Conservation (phyloP, 2,329 filamentous ascomycete genomes). For the Aspergillus costaricaensis region DNA sequence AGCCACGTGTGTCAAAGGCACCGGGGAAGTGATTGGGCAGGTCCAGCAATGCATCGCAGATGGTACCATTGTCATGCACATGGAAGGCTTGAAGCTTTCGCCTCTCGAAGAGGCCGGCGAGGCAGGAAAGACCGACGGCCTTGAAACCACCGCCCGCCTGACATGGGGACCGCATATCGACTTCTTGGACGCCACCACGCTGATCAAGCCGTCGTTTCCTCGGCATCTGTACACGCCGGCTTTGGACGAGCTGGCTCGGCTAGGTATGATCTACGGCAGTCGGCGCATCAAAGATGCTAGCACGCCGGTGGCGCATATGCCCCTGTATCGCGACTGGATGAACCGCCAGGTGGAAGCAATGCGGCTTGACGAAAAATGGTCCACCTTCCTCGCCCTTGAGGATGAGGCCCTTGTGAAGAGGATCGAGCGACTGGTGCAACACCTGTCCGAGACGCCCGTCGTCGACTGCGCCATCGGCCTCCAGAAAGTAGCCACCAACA, state of each 20-base stretch:
- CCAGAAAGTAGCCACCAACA: slow-evolving; percentile 1
- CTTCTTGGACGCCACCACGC: slow-evolving; percentile 13
- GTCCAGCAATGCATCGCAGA: background rate
- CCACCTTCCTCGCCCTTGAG: background rate
- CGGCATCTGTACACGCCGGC: slow-evolving; percentile 7
- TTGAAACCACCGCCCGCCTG: slow-evolving; percentile 1
- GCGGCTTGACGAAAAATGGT: background rate
- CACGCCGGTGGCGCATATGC: background rate
- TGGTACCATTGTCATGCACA: background rate
- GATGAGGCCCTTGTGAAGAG: slow-evolving; percentile 2
- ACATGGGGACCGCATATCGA: slow-evolving; percentile 22
- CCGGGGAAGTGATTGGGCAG: background rate
- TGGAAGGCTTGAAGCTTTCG: background rate
- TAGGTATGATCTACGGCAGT: slow-evolving; percentile 19
- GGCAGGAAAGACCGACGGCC: background rate
- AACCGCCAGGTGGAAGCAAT: background rate
- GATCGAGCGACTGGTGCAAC: slow-evolving; percentile 2
- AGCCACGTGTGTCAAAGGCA: background rate
- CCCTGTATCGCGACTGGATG: background rate
- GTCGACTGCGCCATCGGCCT: background rate
- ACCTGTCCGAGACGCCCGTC: slow-evolving; percentile 2
- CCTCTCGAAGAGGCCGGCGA: background rate
- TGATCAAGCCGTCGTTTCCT: slow-evolving; percentile 16
- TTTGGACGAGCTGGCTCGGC: slow-evolving; percentile 12
- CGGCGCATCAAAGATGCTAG: background rate